These are phyloP conservation scores for Alternaria solani DNA, from an alignment of 2,329 filamentous ascomycete genomes.

Conservation along the genomic window DNA sequence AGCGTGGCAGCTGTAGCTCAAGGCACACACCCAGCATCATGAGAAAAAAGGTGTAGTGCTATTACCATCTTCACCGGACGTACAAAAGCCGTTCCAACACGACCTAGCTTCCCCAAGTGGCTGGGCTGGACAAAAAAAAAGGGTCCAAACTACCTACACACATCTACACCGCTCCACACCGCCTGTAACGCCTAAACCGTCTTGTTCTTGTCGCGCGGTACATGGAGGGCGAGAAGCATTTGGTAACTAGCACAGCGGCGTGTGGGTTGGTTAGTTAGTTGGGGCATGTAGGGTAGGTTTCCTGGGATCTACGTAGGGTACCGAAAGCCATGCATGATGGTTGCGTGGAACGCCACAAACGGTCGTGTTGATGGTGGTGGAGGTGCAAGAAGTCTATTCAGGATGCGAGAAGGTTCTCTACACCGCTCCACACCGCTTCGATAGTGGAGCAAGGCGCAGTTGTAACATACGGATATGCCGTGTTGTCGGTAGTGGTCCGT, in stretches of 20 bases:
- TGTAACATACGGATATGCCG: too few species aligned
- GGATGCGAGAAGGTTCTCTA: neutral
- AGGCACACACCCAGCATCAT: neutral
- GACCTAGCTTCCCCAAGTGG: too few species aligned
- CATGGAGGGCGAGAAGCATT: neutral
- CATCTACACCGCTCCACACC: conserved; percentile 31
- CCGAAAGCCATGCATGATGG: too few species aligned
- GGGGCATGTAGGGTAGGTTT: neutral
- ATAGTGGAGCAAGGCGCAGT: too few species aligned
- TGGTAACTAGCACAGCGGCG: neutral
- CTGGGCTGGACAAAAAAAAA: neutral
- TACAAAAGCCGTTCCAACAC: neutral
- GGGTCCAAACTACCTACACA: neutral
- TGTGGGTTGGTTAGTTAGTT: neutral
- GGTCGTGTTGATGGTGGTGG: too few species aligned
- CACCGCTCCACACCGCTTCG: neutral
- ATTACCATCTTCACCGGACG: conserved; percentile 19
- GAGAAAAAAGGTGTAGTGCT: neutral
- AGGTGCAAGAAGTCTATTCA: neutral
- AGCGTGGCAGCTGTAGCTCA: neutral
- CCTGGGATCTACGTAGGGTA: neutral
- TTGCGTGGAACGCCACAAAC: neutral
- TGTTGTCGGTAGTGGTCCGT: too few species aligned
- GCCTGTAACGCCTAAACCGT: conserved; percentile 7
- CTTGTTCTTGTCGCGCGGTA: neutral